Evolutionary conservation across 2,329 filamentous ascomycete genomes (phyloP), one percentile per base, ranked within the genome.

Genomic region (Alternaria viburni): DNA sequence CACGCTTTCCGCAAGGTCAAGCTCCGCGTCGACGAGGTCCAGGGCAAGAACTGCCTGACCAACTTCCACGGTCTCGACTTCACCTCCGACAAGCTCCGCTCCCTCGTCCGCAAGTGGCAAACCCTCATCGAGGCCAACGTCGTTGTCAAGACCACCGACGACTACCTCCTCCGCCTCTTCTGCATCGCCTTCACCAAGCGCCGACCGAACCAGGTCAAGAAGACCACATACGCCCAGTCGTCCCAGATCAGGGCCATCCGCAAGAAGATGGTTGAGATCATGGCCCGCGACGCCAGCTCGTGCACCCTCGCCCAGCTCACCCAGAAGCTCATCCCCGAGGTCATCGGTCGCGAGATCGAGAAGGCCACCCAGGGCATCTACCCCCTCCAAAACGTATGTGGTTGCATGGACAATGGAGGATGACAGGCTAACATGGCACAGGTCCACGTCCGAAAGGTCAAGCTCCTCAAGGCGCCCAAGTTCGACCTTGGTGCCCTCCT

Each of bases 21-120:
- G 89, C 93, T 99, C 82, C 91, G 96, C 75, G 93, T 98, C 79
- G 96, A 99, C 82, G 96, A 99, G 87, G 90, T 99, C 71, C 96
- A 99, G 88, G 96, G 96, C 88, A 97, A 97, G 91, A 98, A 97
- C 91, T 98, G 96, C 88, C 87, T 99, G 85, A 98, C 96, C 89
- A 97, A 97, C 91, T 99, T 99, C 92, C 94, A 99, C 90, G 96
- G 96, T 78, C 90, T 99, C 83, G 96, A 99, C 87, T 98, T 99
- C 91, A 99, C 96, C 83, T 97, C 96, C 78, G 96, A 99, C 90
- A 99, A 99, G 90, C 91, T 99, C 79, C 93, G 96, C 82, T 98
- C 96, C 71, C 91, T 99, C 74, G 96, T 99, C 79, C 94, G 96
- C 87, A 99, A 99, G 89, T 99, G 96, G 96, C 96, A 99, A 87